Percentiles rank a stretch among this genome's conserved stretches.
Conservation (phyloP, 2,329 filamentous ascomycete species). For the Aspergillus novoparasiticus region DNA sequence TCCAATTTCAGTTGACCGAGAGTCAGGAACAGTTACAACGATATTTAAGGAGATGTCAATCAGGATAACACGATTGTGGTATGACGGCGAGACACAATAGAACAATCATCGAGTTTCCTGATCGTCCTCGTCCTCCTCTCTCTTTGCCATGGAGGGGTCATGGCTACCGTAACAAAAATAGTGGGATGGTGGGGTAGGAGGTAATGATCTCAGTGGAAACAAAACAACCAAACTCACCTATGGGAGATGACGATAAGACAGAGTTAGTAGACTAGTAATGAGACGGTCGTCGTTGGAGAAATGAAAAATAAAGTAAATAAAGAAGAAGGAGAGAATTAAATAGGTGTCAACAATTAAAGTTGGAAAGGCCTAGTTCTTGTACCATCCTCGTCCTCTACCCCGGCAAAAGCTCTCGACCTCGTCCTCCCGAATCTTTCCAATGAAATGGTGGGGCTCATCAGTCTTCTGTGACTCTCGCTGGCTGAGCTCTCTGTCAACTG, state of each 20-base stretch:
- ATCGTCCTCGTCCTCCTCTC: background rate
- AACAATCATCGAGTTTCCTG: background rate
- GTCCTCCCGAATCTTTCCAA: slow-evolving; percentile 43
- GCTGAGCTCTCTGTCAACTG: slow-evolving; percentile 27
- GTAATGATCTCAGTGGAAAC: slow-evolving; percentile 2
- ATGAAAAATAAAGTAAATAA: background rate
- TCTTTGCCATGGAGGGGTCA: slow-evolving; percentile 4
- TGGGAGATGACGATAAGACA: background rate
- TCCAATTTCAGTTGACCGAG: slow-evolving; percentile 22
- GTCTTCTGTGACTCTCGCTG: slow-evolving; percentile 31
- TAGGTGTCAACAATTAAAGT: slow-evolving; percentile 8
- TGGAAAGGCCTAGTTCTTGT: slow-evolving; percentile 19
- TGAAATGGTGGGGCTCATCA: slow-evolving; percentile 37
- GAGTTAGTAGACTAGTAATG: background rate
- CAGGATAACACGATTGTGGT: background rate
- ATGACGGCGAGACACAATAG: slow-evolving; percentile 2
- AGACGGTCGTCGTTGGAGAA: background rate
- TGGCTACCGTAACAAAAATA: slow-evolving; percentile 1
- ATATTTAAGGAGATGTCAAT: background rate
- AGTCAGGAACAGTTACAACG: slow-evolving; percentile 3
- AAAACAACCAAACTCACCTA: slow-evolving; percentile 5
- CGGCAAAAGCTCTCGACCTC: slow-evolving; percentile 32
- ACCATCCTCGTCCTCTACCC: slow-evolving; percentile 16
- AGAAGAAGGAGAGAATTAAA: slow-evolving; percentile 7
- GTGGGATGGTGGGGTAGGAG: slow-evolving; percentile 25